Percentiles rank a stretch among this genome's conserved stretches.
phyloP scores from a whole-genome alignment of 495 filamentous ascomycete species.

The Penicillium ucsense region DNA sequence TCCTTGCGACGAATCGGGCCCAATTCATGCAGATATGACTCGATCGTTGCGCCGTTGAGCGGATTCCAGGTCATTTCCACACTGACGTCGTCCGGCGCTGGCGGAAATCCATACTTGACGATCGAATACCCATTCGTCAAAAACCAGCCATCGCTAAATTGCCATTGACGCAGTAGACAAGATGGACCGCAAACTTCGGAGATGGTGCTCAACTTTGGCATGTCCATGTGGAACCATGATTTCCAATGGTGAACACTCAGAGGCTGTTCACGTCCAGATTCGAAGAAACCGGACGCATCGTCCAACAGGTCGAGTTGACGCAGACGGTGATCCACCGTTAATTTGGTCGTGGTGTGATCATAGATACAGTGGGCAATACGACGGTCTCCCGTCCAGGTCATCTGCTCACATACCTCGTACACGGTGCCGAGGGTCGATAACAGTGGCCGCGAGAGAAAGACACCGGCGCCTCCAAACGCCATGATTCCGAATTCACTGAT shows the following conservation, averaged over 20 bases:
- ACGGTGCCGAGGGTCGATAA: conserved; percentile 26
- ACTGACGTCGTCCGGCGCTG: conserved; percentile 19
- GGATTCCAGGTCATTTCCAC: conserved; percentile 42
- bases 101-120: conserved; percentile 36
- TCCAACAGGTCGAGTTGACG: conserved; percentile 44
- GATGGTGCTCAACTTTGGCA: conserved; percentile 39
- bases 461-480: conserved; percentile 51
- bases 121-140: conserved; percentile 49
- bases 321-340: conserved; percentile 43
- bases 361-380: conserved; percentile 45
- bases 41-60: conserved; percentile 27
- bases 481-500: conserved; percentile 40
- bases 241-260: conserved; percentile 54
- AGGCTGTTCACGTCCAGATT: conserved; percentile 36
- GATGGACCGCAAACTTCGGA: conserved; percentile 44
- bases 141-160: conserved; percentile 46
- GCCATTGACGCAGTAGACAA: conserved; percentile 48
- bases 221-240: conserved; percentile 43
- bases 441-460: conserved; percentile 47
- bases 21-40: conserved; percentile 34
- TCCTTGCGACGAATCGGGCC: conserved; percentile 35
- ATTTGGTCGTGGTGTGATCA: conserved; percentile 35
- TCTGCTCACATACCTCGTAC: conserved; percentile 27
- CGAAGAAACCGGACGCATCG: conserved; percentile 47
- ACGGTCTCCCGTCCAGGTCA: conserved; percentile 35